Conservation (phyloP, 257 asterid genomes). For the Galeopsis tetrahit region DNA sequence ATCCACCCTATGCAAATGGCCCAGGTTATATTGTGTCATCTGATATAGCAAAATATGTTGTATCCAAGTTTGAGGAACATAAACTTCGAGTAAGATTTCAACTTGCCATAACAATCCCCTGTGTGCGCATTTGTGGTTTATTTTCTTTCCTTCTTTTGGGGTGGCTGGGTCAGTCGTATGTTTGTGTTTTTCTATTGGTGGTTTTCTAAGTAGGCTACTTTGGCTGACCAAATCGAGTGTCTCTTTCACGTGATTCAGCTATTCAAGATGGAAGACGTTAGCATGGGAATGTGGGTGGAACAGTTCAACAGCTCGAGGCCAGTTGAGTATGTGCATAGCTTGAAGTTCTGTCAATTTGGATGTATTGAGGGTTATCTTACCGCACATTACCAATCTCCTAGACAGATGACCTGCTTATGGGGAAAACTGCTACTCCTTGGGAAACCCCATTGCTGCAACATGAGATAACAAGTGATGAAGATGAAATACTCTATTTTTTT, state of each 20-base stretch:
- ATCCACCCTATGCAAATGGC: slow-evolving; percentile 96
- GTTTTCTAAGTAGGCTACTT: slow-evolving; percentile 2
- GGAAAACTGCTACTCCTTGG: slow-evolving; percentile 60
- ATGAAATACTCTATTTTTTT: neutral
- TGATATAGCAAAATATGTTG: slow-evolving; percentile 68
- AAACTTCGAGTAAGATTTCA: slow-evolving; percentile 62
- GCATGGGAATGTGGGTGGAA: slow-evolving; percentile 99
- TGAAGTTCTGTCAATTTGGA: slow-evolving; percentile 94
- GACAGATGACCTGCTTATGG: slow-evolving; percentile 97
- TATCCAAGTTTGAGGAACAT: slow-evolving; percentile 81
- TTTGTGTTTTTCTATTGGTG: neutral
- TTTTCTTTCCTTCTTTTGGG: neutral
- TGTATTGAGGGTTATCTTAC: slow-evolving; percentile 80
- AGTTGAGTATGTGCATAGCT: slow-evolving; percentile 78
- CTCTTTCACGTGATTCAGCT: slow-evolving; percentile 50
- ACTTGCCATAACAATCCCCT: slow-evolving; percentile 11
- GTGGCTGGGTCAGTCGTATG: neutral
- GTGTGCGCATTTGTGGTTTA: neutral
- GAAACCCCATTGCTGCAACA: slow-evolving; percentile 81
- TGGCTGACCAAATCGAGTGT: slow-evolving; percentile 13
- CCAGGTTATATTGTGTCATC: slow-evolving; percentile 90
- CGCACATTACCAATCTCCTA: slow-evolving; percentile 93
- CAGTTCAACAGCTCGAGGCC: slow-evolving; percentile 64
- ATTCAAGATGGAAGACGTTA: slow-evolving; percentile 98
- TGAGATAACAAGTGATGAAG: slow-evolving; percentile 57